Base-by-base conservation (phyloP, 257 asterid genomes). In the Solanum etuberosum region DNA sequence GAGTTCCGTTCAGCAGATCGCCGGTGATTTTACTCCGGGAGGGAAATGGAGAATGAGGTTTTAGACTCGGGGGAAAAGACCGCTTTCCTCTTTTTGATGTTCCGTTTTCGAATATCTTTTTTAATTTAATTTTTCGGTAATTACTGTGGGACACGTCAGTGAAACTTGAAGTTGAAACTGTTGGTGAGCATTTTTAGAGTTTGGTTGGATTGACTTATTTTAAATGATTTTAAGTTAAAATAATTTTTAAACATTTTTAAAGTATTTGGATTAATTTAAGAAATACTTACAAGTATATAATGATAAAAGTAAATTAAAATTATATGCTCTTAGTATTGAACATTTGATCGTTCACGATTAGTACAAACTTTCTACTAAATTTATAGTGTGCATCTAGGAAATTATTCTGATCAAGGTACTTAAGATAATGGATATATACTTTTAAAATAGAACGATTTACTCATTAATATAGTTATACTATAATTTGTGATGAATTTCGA, bases 201-300 rank as follows among this genome's bases (percentile, higher is more conserved):
- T 0, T 0, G 3, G 15, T 48, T 51, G 61, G 0, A 51, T 51
- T 6, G n/a, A 6, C 10, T 1, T 51, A 51, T 18, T 51, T 16
- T 16, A 51, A 51, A 51, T 51, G 1, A 16, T 16, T 51, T 51
- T 6, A 51, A 48, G n/a, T 51, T 51, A 6, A 51, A 51, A 51
- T 51, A 18, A 8, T 51, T 15, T 51, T 16, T 51, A 51, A 51
- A 5, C 16, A 51, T 51, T 51, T 48, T 51, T 51, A 3, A 21
- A 18, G 61, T 18, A 8, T 51, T 51, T 18, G 0, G 7, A 51
- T 18, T 51, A 18, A 6, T 51, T 18, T 6, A 6, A 51, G 6
- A 18, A 18, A 51, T 51, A 16, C 9, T 5, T 48, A 5, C 5
- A 48, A 48, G 59, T 2, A 48, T 48, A 48, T 48, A 5, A 16